Base-by-base conservation (phyloP, 2,329 filamentous ascomycete genomes). In the Ophiocordyceps unilateralis region DNA sequence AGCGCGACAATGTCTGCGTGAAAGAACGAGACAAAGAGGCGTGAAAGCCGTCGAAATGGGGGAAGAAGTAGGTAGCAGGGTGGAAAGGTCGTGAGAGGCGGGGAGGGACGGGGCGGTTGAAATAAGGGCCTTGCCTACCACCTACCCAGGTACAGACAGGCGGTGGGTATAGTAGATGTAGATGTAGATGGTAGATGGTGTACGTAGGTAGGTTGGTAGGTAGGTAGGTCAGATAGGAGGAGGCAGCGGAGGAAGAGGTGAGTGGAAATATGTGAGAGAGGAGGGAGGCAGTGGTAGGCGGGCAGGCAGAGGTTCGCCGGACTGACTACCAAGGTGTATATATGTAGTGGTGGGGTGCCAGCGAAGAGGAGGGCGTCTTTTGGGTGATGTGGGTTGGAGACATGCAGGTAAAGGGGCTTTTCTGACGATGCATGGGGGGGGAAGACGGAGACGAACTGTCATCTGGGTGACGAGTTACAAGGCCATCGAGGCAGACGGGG, bases 321-420 rank as follows among this genome's bases (percentile, higher is more conserved):
- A 19, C n/a, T 19, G 34, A 21, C 34, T 21, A 38, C n/a, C 17
- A 7, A 34, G 11, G 26, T 36, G 56, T 53, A 32, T 12, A 2
- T 19, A 36, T 55, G 51, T 55, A 57, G 59, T 62, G 57, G 32
- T 36, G 58, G 59, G 56, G 58, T 56, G 49, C 48, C 46, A 51
- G 53, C 51, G 50, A 54, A 53, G 51, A 52, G 52, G 55, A 58
- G 23, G 32, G 32, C 50, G 49, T 55, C n/a, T n/a, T n/a, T 60
- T 53, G 55, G 61, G 64, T 61, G 65, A 63, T 57, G 61, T 58
- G 61, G 61, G 60, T 60, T 59, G 61, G 59, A 59, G 57, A 63
- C 58, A 66, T 65, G 64, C 63, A 66, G 57, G 56, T 62, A 59
- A 58, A 60, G 60, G 58, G 59, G 62, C 53, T 52, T 45, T 53